phyloP scores from a whole-genome alignment of 495 filamentous ascomycete genomes.

The Tuber magnatum region DNA sequence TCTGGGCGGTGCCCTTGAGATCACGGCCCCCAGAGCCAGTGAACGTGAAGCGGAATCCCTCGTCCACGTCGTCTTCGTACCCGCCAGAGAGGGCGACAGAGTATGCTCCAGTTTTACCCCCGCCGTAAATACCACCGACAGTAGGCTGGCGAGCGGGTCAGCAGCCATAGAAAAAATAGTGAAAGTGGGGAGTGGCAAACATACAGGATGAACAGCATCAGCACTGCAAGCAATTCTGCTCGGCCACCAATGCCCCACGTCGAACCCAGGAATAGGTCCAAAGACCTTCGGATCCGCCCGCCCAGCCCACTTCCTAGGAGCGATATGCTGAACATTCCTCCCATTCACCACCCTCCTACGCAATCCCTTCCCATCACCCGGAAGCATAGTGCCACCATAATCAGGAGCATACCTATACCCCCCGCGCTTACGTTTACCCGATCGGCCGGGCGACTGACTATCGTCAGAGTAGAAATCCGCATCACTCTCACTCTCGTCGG shows the following conservation, averaged over 20 bases:
- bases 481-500: slow-evolving; percentile 2
- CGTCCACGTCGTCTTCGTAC: slow-evolving; percentile 41
- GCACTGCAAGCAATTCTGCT: slow-evolving; percentile 30
- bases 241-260: slow-evolving; percentile 35
- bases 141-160: slow-evolving; percentile 15
- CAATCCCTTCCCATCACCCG: slow-evolving; percentile 16
- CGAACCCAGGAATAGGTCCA: slow-evolving; percentile 29
- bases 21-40: slow-evolving; percentile 41
- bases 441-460: not conserved
- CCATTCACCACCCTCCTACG: slow-evolving; percentile 19
- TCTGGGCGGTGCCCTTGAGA: slow-evolving; percentile 29
- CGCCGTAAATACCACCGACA: slow-evolving; percentile 38
- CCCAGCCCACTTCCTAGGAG: slow-evolving; percentile 1
- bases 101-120: slow-evolving; percentile 22
- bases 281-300: slow-evolving; percentile 26
- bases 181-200: not conserved
- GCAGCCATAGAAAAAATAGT: not conserved
- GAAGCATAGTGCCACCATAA: not conserved
- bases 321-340: slow-evolving; percentile 19
- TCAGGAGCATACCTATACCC: not conserved
- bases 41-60: slow-evolving; percentile 41
- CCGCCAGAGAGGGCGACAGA: slow-evolving; percentile 41
- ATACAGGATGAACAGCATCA: slow-evolving; percentile 26
- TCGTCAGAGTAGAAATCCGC: slow-evolving; percentile 4
- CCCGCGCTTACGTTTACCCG: not conserved